Evolutionary conservation across 108 stramenopile species (phyloP).

Genomic region (Cyclostephanos invisitatus): DNA sequence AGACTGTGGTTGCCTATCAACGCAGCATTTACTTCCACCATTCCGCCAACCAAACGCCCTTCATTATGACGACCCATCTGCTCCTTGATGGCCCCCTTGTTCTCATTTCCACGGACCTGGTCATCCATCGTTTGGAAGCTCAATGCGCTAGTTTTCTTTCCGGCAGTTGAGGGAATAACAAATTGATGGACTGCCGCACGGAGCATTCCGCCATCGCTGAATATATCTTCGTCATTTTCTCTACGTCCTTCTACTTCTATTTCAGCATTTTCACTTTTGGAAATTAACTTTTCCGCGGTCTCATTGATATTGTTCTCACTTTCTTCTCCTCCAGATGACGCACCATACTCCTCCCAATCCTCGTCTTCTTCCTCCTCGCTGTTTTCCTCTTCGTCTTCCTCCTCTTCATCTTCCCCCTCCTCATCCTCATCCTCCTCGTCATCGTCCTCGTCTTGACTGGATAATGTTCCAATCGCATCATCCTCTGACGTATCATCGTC

Average conservation of each 20-base stretch:
- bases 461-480: constrained; percentile 11
- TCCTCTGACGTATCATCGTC: neutral
- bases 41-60: neutral
- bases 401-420: constrained; percentile 1
- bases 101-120: neutral
- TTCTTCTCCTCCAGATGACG: constrained; percentile 1
- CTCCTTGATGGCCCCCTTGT: neutral
- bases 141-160: constrained; percentile 4
- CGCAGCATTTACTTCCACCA: neutral
- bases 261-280: neutral
- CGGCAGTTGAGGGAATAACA: constrained; percentile 5
- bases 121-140: neutral
- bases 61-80: neutral
- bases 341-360: neutral
- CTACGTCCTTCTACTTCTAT: neutral
- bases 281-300: constrained; percentile 38
- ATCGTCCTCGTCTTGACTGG: neutral
- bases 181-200: constrained; percentile 11
- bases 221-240: constrained; percentile 3
- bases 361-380: neutral
- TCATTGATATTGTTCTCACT: constrained; percentile 23
- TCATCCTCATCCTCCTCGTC: neutral
- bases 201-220: constrained; percentile 17
- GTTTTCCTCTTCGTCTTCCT: constrained; percentile 20
- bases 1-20: neutral